Conservation (phyloP, 208 protist genomes). For the Sergeia podlipaevii region DNA sequence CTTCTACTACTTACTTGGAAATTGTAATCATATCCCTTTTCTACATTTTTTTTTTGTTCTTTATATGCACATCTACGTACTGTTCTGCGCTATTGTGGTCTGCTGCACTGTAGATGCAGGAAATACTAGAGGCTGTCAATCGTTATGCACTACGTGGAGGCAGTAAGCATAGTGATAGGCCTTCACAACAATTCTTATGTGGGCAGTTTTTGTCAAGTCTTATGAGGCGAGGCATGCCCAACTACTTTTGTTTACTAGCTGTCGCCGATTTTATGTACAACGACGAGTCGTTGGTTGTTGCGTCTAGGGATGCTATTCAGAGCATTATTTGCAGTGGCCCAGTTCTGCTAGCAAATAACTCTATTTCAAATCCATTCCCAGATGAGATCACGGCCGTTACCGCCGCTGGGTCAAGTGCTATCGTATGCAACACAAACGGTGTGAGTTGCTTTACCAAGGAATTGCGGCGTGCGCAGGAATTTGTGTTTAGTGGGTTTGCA, state of each 20-base stretch:
- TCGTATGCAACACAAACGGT: slow-evolving; percentile 17
- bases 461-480: slow-evolving; percentile 10
- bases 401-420: slow-evolving; percentile 11
- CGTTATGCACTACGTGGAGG: slow-evolving; percentile 34
- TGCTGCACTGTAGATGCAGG: no score
- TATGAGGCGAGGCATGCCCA: slow-evolving; percentile 24
- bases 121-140: slow-evolving; percentile 58
- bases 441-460: slow-evolving; percentile 13
- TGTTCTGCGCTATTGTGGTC: no score
- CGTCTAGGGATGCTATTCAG: slow-evolving; percentile 63
- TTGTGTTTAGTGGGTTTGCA: slow-evolving; percentile 20
- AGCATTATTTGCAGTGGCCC: slow-evolving; percentile 50
- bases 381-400: slow-evolving; percentile 60
- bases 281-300: slow-evolving; percentile 46
- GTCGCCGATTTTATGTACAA: slow-evolving; percentile 63
- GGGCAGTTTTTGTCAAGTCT: slow-evolving; percentile 52
- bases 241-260: slow-evolving; percentile 39
- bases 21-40: no score
- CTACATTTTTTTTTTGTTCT: slow-evolving; percentile 10
- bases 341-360: slow-evolving; percentile 22
- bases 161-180: slow-evolving; percentile 17
- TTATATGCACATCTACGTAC: neutral
- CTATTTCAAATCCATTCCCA: slow-evolving; percentile 18
- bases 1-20: neutral
- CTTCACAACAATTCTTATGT: slow-evolving; percentile 27